Evolutionary conservation across 495 filamentous ascomycete genomes (phyloP).

Genomic region (Cudoniella acicularis): DNA sequence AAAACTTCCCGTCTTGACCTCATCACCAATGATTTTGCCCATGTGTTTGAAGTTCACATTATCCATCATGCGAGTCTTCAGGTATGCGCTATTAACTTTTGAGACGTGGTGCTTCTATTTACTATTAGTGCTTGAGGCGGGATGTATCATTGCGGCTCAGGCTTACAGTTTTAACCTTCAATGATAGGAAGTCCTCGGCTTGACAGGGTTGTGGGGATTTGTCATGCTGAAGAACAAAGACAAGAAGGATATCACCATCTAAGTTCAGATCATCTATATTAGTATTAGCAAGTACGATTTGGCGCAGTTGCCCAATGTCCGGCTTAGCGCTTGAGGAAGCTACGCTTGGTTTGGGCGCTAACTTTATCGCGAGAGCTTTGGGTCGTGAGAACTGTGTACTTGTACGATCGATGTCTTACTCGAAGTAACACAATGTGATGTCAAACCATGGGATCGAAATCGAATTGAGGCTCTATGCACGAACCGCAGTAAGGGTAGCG

Average conservation of each 20-base stretch:
- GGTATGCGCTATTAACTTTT: constrained; percentile 26
- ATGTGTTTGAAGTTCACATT: constrained; percentile 12
- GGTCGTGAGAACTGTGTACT: no score
- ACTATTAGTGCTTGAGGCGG: not conserved
- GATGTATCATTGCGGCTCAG: no score
- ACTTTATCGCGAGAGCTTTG: no score
- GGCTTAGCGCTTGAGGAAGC: no score
- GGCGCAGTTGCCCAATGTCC: no score
- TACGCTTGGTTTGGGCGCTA: no score
- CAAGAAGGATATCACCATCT: not conserved
- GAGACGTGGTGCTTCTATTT: constrained; percentile 32
- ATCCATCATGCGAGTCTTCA: constrained; percentile 12
- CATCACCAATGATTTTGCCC: not conserved
- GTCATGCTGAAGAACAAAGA: not conserved
- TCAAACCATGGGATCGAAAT: not conserved
- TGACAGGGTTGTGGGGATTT: not conserved
- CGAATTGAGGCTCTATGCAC: not conserved
- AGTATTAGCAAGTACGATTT: no score
- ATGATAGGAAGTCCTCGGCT: constrained; percentile 34
- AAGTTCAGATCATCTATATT: not conserved
- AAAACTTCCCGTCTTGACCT: not conserved
- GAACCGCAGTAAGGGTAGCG: not conserved
- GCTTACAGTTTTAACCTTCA: constrained; percentile 32
- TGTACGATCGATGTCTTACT: no score
- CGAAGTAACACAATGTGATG: no score